These are phyloP conservation scores for Coemansia sp. DNA, from an alignment of 192 early-diverging fungal genomes.

Conservation along the genomic window DNA sequence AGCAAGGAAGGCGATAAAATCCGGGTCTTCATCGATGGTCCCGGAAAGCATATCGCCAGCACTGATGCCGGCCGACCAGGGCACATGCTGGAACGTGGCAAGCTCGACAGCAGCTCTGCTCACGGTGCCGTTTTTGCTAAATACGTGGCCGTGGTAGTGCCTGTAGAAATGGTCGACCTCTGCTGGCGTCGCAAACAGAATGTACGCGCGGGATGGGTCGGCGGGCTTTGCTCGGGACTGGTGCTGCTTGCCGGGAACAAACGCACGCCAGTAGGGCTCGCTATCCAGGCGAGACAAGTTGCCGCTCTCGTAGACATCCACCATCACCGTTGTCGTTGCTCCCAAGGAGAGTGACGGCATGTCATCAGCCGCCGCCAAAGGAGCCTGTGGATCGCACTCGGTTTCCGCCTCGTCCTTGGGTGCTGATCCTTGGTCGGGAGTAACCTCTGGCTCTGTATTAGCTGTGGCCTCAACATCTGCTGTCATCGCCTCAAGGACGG, in stretches of 20 bases:
- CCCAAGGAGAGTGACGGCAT: constrained; percentile 12
- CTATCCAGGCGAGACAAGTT: constrained; percentile 30
- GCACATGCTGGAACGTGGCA: constrained; percentile 33
- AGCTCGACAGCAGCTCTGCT: constrained; percentile 37
- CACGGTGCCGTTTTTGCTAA: constrained; percentile 31
- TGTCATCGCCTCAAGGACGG: neutral
- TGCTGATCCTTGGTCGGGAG: neutral
- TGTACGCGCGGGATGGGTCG: constrained; percentile 41
- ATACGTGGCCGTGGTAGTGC: constrained; percentile 44
- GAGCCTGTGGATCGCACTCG: neutral
- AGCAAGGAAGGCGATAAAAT: constrained; percentile 37
- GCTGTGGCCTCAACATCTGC: neutral
- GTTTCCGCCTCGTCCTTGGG: neutral
- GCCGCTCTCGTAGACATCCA: constrained; percentile 32
- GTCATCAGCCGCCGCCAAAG: neutral
- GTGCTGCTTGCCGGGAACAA: constrained; percentile 42
- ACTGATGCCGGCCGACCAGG: neutral
- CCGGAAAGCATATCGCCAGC: constrained; percentile 21
- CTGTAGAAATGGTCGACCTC: constrained; percentile 45
- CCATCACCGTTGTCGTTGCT: constrained; percentile 3
- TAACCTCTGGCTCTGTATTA: neutral
- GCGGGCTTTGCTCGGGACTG: constrained; percentile 26
- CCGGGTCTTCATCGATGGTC: constrained; percentile 34
- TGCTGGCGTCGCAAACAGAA: constrained; percentile 31
- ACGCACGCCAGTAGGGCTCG: constrained; percentile 48